These are phyloP conservation scores for Clitoria ternatea DNA, from an alignment of 306 rosid genomes.

Conservation along the genomic window DNA sequence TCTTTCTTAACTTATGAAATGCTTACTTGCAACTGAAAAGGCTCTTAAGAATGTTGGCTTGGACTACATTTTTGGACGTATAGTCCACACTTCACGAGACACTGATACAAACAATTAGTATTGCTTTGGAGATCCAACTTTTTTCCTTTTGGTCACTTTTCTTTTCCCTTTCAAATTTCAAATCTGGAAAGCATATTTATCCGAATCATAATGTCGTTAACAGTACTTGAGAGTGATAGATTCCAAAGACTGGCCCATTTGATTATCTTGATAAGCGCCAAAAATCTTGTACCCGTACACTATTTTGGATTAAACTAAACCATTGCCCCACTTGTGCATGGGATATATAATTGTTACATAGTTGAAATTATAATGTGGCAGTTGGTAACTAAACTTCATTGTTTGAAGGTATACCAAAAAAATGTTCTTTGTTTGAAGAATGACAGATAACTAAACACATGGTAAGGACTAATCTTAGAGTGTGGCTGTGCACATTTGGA, in stretches of 20 bases:
- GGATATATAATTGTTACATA: not conserved
- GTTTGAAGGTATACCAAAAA: too few relatives aligned
- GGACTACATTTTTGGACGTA: not conserved
- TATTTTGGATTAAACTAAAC: constrained; percentile 10
- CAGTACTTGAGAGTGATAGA: constrained; percentile 14
- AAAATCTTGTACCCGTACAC: not conserved
- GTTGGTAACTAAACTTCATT: not conserved
- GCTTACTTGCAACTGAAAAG: constrained; percentile 10
- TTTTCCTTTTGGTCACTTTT: constrained; percentile 22
- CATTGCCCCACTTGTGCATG: not conserved
- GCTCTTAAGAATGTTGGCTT: constrained; percentile 20
- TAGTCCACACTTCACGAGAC: constrained; percentile 20
- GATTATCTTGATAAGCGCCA: constrained; percentile 9
- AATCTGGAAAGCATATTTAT: constrained; percentile 41
- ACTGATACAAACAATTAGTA: constrained; percentile 5
- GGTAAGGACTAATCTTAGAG: not conserved
- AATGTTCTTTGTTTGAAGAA: not conserved
- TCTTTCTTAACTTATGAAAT: constrained; percentile 10
- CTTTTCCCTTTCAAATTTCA: constrained; percentile 27
- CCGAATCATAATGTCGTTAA: constrained; percentile 37
- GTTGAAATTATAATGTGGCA: not conserved
- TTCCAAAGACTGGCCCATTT: constrained; percentile 21
- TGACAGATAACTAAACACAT: constrained; percentile 21
- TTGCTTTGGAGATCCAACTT: constrained; percentile 25
- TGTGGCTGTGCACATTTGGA: constrained; percentile 10